Base-by-base conservation (phyloP, 139 green algal genomes). In the Mychonastes homosphaera region DNA sequence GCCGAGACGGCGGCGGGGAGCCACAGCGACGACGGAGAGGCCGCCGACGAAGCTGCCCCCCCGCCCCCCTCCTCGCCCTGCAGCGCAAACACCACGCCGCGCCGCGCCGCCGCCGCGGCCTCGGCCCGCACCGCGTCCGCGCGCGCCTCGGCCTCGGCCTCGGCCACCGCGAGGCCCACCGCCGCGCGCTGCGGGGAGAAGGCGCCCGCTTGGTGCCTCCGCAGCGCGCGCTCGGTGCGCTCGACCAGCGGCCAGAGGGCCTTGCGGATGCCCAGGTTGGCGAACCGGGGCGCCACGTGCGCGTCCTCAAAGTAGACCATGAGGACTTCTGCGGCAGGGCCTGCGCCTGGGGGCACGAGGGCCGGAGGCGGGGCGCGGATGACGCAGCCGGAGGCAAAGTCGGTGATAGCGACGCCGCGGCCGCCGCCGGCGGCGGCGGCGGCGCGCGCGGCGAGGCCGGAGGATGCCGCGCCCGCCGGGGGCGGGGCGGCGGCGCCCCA, bases 261-360 rank as follows among this genome's bases (percentile, higher is more conserved):
- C 55, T 85, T 83, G 39, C 75, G 74, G 7, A 90, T 65, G 6
- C 67, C 75, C 67, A 90, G 70, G 66, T 90, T 90, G 47, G 67
- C 51, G 5, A 90, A 63, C 44, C 76, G 72, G 5, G 78, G 43
- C 15, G 69, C 43, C 30, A 81, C 70, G 13, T 67, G 47, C 7
- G 62, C 56, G 78, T 90, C 80, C 68, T 90, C 83, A 67, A 84
- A 90, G 59, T 90, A 90, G 6, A 81, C 44, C 21, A 79, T 71
- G 7, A 77, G 45, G 33, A 87, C 50, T 55, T 90, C 81, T 3
- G 76, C 58, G 24, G 71, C 76, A 15, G 65, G 57, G 10, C 36
- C 69, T 58, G 60, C 26, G 26, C 39, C 33, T 3, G 18, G 12
- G 4, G 55, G 55, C 41, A 63, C 18, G 33, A 62, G 44, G 21